These are phyloP conservation scores for Ophidiomyces ophidiicola DNA, from an alignment of 2,329 filamentous ascomycete genomes.

Conservation along the genomic window DNA sequence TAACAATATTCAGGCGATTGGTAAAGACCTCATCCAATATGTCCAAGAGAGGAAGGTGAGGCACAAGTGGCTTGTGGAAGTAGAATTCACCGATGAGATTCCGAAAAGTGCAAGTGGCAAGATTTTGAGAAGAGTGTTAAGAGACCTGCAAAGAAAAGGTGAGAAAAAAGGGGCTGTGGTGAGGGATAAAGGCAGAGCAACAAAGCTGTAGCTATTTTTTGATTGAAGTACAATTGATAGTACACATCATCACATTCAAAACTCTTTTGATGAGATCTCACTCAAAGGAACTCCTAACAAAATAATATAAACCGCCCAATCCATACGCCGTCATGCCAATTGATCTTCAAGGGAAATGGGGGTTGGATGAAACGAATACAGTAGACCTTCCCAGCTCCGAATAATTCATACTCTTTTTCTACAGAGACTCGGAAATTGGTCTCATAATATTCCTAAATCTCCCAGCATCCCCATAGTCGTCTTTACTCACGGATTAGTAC, in stretches of 20 bases:
- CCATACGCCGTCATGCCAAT: conserved; percentile 6
- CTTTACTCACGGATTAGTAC: background rate
- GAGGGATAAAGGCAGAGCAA: background rate
- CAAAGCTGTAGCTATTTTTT: conserved; percentile 7
- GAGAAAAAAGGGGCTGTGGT: conserved; percentile 15
- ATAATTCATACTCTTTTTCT: too few species aligned
- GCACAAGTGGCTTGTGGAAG: conserved; percentile 34
- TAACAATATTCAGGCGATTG: conserved; percentile 22
- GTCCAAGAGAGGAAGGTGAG: conserved; percentile 55
- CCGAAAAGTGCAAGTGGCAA: conserved; percentile 40
- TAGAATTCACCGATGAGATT: conserved; percentile 35
- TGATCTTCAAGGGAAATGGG: background rate
- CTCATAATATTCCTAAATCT: too few species aligned
- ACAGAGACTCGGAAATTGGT: too few species aligned
- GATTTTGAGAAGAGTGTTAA: conserved; percentile 36
- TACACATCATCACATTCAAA: background rate
- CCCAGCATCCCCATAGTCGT: too few species aligned
- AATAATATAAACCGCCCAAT: background rate
- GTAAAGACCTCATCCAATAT: conserved; percentile 44
- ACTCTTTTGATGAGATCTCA: background rate
- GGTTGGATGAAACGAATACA: too few species aligned
- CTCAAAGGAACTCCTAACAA: background rate
- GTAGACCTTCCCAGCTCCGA: too few species aligned
- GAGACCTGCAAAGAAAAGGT: conserved; percentile 32
- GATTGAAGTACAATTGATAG: background rate